These are phyloP conservation scores for Triticum dicoccoides DNA, from an alignment of 176 grass and related monocot genomes.

Conservation along the genomic window DNA sequence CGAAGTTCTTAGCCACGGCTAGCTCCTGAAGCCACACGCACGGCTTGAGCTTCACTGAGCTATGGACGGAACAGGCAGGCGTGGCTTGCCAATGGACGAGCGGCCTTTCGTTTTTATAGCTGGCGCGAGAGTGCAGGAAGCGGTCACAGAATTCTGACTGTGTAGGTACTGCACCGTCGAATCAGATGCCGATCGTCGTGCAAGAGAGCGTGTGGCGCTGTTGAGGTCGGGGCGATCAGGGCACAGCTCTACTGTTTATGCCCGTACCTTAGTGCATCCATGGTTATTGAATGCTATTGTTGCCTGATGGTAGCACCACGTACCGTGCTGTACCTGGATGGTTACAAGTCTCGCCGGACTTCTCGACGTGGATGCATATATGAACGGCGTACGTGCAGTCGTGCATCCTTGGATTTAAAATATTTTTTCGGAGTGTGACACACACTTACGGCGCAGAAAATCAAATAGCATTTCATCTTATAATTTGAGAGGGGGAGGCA, in stretches of 20 bases:
- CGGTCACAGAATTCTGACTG: background rate
- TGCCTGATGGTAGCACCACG: too few relatives aligned
- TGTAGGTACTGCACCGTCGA: background rate
- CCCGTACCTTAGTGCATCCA: too few relatives aligned
- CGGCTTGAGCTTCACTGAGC: background rate
- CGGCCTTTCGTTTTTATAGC: conserved; percentile 14
- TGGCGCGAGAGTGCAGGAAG: background rate
- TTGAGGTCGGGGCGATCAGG: too few relatives aligned
- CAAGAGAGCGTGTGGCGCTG: background rate
- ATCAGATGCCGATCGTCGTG: background rate
- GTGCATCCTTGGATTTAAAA: background rate
- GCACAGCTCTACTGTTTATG: too few relatives aligned
- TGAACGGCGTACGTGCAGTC: too few relatives aligned
- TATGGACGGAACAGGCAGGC: background rate
- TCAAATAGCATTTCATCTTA: background rate
- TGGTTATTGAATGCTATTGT: too few relatives aligned
- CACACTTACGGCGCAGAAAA: background rate
- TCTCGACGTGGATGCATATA: background rate
- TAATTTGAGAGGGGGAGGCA: background rate
- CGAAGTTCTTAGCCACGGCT: background rate
- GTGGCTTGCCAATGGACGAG: background rate
- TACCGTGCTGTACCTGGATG: too few relatives aligned
- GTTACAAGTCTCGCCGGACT: background rate
- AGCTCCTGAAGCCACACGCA: background rate
- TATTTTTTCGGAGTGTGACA: background rate